These are phyloP conservation scores for Cyberlindnera misumaiensis DNA, from an alignment of 805 yeast genomes.

Conservation along the genomic window DNA sequence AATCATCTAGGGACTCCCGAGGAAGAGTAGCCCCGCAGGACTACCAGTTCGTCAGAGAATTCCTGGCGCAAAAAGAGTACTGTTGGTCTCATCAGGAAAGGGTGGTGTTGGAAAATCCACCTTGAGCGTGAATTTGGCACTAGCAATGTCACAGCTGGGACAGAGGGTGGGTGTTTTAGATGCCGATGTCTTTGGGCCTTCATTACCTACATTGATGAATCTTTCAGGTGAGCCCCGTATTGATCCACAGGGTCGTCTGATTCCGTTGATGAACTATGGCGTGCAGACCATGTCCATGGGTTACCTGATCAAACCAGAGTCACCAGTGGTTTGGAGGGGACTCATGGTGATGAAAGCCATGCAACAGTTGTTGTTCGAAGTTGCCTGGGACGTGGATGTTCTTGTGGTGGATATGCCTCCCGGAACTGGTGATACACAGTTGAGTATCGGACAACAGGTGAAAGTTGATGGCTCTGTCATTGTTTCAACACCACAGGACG, in stretches of 20 bases:
- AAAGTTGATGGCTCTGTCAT: constrained; percentile 72
- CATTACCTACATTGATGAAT: constrained; percentile 67
- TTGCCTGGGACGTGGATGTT: constrained; percentile 67
- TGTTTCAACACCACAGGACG: constrained; percentile 83
- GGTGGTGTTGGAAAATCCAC: constrained; percentile 93
- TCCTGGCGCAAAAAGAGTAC: constrained; percentile 52
- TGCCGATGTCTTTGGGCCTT: constrained; percentile 82
- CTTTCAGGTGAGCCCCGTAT: constrained; percentile 64
- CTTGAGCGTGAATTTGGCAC: constrained; percentile 55
- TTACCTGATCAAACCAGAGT: constrained; percentile 56
- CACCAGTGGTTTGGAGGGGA: constrained; percentile 82
- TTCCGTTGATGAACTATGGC: constrained; percentile 70
- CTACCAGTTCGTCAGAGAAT: constrained; percentile 50
- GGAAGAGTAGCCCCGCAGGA: constrained; percentile 36
- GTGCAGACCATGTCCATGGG: constrained; percentile 89
- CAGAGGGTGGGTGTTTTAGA: constrained; percentile 64
- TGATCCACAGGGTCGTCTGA: constrained; percentile 41
- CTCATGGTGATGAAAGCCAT: constrained; percentile 81
- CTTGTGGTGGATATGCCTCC: constrained; percentile 84
- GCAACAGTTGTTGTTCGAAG: constrained; percentile 78
- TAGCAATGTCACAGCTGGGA: constrained; percentile 48
- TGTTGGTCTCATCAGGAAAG: constrained; percentile 68
- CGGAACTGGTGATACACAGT: constrained; percentile 85
- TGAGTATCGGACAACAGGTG: constrained; percentile 75
- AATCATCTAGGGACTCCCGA: constrained; percentile 18